Conservation (phyloP, 1,139 yeast genomes). For the Taphrina wiesneri region DNA sequence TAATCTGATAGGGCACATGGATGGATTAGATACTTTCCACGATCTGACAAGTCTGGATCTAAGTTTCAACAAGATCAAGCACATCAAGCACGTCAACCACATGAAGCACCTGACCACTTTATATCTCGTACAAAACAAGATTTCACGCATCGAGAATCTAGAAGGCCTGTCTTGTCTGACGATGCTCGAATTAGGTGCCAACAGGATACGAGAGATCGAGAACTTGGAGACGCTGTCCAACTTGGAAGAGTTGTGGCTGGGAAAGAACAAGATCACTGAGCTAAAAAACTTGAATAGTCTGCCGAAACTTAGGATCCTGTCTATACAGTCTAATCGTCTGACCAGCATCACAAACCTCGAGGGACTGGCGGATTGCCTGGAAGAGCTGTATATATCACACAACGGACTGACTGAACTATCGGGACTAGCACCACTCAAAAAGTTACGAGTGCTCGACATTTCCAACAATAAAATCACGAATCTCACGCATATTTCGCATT, state of each 20-base stretch:
- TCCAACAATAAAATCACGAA: constrained; percentile 68
- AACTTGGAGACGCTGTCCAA: constrained; percentile 56
- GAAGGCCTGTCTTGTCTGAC: constrained; percentile 59
- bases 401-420: constrained; percentile 76
- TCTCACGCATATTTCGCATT: constrained; percentile 66
- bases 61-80: constrained; percentile 86
- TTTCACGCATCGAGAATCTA: constrained; percentile 68
- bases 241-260: constrained; percentile 84
- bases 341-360: constrained; percentile 81
- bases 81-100: constrained; percentile 74
- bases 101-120: constrained; percentile 64
- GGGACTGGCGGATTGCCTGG: constrained; percentile 60
- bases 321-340: constrained; percentile 85
- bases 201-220: constrained; percentile 65
- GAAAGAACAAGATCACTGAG: constrained; percentile 74
- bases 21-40: constrained; percentile 43
- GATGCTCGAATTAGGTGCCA: constrained; percentile 90
- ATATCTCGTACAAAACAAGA: constrained; percentile 86
- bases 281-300: constrained; percentile 61
- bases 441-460: constrained; percentile 74
- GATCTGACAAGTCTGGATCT: constrained; percentile 68
- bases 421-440: constrained; percentile 69
- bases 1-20: constrained; percentile 84
- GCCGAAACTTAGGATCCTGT: constrained; percentile 66
- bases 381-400: constrained; percentile 85